Conservation (phyloP, 257 asterid genomes). For the Dorcoceras hygrometricum region DNA sequence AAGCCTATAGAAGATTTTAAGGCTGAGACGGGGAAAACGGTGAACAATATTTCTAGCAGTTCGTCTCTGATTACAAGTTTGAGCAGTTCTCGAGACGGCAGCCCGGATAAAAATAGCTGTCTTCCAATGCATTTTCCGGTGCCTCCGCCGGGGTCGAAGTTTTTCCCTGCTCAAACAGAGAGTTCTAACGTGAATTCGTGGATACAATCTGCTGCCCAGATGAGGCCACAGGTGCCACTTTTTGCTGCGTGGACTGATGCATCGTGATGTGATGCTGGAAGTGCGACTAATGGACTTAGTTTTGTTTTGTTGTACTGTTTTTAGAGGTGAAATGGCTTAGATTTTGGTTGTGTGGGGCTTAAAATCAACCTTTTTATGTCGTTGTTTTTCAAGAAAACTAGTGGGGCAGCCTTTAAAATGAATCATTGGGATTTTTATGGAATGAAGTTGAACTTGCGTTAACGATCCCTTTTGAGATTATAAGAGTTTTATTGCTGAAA, state of each 20-base stretch:
- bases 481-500: too few species aligned
- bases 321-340: constrained; percentile 20
- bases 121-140: not conserved
- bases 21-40: not conserved
- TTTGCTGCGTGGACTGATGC: constrained; percentile 92
- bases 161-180: constrained; percentile 28
- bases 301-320: not conserved
- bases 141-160: not conserved
- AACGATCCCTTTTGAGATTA: not conserved
- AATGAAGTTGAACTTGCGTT: not conserved
- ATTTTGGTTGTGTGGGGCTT: constrained; percentile 27
- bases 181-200: constrained; percentile 34
- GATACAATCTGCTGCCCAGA: constrained; percentile 48
- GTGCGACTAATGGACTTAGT: not conserved
- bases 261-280: constrained; percentile 26
- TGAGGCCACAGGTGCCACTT: constrained; percentile 72
- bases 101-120: constrained; percentile 44
- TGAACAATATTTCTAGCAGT: not conserved
- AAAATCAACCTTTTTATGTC: not conserved
- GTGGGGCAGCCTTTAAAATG: not conserved
- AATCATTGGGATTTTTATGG: not conserved
- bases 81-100: constrained; percentile 62
- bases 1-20: constrained; percentile 38
- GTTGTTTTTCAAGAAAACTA: constrained; percentile 6
- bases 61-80: constrained; percentile 31